Base-by-base conservation (phyloP, 768 basidiomycete genomes). In the Lentinula lateritia region DNA sequence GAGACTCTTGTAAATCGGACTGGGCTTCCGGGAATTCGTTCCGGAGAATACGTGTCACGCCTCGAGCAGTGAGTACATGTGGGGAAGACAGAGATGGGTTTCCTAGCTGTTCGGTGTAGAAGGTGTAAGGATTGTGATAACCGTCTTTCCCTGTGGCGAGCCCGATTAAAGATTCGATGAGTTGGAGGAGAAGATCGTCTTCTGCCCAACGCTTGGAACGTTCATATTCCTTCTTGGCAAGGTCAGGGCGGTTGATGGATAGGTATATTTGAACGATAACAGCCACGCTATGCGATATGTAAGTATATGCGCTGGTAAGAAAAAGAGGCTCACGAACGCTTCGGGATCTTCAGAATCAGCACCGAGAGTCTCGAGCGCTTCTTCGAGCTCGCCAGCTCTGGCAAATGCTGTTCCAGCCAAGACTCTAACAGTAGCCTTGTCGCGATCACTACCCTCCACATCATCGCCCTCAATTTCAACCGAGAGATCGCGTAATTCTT, bases 351-450 rank as follows among this genome's bases (percentile, higher is more conserved):
- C 83, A 36, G 85, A 84, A 52, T 86, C 88, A 6, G 82, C 83
- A 7, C 87, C 87, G 36, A 98, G 79, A 0, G 92, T 95, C 73
- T 96, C 95, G 28, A 97, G 76, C 1, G 94, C 95, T 74, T 98
- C 95, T 73, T 97, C 95, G 10, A 90, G 74, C 74, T 97, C 95
- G 2, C 88, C 89, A 15, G 91, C 91, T 38, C 84, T 77, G 15
- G 87, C 82, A 71, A 96, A 96, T 0, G 93, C 92, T 12, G 89
- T 93, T n/a, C 88, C 93, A 35, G 92, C 92, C 18, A 93, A 74
- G 34, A 92, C 90, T 58, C 86, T 80, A 6, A 95, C 92, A 48
- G 86, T 71, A 18, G 85, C 83, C 70, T 86, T 92, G 65, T 92
- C 92, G 61, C 77, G 80, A 20, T 86, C 82, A n/a, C 75, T 80